Percentiles rank a stretch among this genome's conserved stretches.
Conservation (phyloP, 108 stramenopile genomes). For the Nitzschia palea region DNA sequence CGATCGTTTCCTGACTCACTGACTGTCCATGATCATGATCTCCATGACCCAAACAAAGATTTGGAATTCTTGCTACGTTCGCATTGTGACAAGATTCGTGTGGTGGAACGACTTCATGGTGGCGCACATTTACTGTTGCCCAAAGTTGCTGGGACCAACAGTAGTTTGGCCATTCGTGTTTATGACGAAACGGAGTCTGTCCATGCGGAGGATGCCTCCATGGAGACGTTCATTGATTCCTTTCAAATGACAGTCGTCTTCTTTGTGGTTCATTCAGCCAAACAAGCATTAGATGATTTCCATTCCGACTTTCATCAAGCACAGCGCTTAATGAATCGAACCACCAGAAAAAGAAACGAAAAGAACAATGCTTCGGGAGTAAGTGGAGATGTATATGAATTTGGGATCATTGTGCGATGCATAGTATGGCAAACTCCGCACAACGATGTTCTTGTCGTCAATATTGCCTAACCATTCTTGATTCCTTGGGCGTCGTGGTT, state of each 20-base stretch:
- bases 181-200: background rate
- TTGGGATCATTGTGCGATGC: no score
- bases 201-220: background rate
- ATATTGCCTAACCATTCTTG: no score
- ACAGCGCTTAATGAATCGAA: conserved; percentile 35
- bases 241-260: background rate
- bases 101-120: conserved; percentile 50
- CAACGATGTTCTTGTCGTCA: no score
- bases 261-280: conserved; percentile 5
- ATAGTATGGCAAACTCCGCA: no score
- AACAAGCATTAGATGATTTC: conserved; percentile 43
- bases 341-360: no score
- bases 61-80: conserved; percentile 45
- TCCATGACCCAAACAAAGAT: no score
- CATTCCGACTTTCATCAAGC: conserved; percentile 53
- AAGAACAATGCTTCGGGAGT: no score
- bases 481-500: no score
- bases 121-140: conserved; percentile 56
- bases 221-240: background rate
- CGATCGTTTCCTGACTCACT: background rate
- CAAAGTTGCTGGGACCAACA: conserved; percentile 24
- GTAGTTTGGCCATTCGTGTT: conserved; percentile 5
- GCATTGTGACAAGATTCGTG: conserved; percentile 41
- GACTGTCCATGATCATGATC: no score
- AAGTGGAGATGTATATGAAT: no score